phyloP scores from a whole-genome alignment of 306 rosid species.

The Arachis hypogaea region DNA sequence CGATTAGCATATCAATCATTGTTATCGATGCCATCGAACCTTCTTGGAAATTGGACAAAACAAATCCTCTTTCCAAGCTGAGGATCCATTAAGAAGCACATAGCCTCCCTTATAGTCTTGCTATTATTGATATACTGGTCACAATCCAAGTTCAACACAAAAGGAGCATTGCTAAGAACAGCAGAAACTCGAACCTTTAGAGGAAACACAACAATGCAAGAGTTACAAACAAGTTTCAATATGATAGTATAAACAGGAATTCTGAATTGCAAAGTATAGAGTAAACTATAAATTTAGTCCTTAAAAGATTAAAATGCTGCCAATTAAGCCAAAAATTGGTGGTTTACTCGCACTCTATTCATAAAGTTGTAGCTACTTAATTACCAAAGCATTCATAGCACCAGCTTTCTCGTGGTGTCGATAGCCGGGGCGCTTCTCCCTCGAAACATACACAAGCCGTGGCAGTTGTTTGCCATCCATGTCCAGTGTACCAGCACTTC shows the following conservation, averaged over 20 bases:
- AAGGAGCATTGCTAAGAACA: slow-evolving; percentile 94
- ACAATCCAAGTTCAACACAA: slow-evolving; percentile 92
- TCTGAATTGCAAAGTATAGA: no score
- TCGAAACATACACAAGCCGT: slow-evolving; percentile 82
- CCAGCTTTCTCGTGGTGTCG: slow-evolving; percentile 90
- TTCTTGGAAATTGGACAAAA: slow-evolving; percentile 90
- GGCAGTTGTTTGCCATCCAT: slow-evolving; percentile 82
- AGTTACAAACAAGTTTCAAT: slow-evolving; percentile 19
- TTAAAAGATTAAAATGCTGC: no score
- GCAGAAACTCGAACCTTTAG: slow-evolving; percentile 90
- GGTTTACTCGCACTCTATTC: background rate
- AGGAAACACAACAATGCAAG: slow-evolving; percentile 38
- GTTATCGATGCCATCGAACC: slow-evolving; percentile 82
- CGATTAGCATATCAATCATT: slow-evolving; percentile 86
- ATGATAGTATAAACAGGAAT: background rate
- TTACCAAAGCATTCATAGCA: slow-evolving; percentile 92
- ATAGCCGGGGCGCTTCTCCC: slow-evolving; percentile 88
- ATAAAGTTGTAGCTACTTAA: slow-evolving; percentile 44
- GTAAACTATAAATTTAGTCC: no score
- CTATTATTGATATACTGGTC: slow-evolving; percentile 96
- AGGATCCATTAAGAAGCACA: slow-evolving; percentile 97
- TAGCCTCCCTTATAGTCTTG: slow-evolving; percentile 89
- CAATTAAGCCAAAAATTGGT: no score
- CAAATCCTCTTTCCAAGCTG: slow-evolving; percentile 76
- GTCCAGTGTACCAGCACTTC: slow-evolving; percentile 85